Conservation (phyloP, 345 rosid genomes). For the Citrus australasica region DNA sequence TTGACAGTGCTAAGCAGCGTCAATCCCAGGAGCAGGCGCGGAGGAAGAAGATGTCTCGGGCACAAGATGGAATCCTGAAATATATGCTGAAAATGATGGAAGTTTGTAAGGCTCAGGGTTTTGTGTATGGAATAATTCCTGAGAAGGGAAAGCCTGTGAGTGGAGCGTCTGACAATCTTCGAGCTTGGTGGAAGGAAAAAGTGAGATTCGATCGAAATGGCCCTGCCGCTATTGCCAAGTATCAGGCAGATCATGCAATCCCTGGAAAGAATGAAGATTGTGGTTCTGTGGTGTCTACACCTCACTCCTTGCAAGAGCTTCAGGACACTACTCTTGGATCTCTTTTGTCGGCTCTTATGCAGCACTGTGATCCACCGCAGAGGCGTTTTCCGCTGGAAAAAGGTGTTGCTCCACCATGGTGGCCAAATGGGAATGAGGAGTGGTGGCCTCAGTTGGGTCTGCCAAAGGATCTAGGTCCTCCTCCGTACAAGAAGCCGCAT, state of each 20-base stretch:
- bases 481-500: slow-evolving; percentile 85
- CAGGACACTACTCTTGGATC: slow-evolving; percentile 89
- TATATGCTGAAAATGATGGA: slow-evolving; percentile 93
- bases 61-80: slow-evolving; percentile 78
- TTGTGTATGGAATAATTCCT: slow-evolving; percentile 80
- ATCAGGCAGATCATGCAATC: slow-evolving; percentile 45
- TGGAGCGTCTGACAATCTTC: slow-evolving; percentile 89
- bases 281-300: slow-evolving; percentile 32
- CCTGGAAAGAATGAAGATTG: slow-evolving; percentile 41
- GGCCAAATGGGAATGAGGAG: slow-evolving; percentile 74
- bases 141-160: slow-evolving; percentile 88
- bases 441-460: slow-evolving; percentile 78
- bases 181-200: slow-evolving; percentile 93
- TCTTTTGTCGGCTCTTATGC: slow-evolving; percentile 77
- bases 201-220: slow-evolving; percentile 82
- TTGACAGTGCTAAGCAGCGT: slow-evolving; percentile 46
- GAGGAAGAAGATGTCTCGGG: slow-evolving; percentile 88
- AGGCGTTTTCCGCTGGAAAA: slow-evolving; percentile 82
- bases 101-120: slow-evolving; percentile 85
- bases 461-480: slow-evolving; percentile 59
- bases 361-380: slow-evolving; percentile 83
- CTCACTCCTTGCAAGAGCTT: slow-evolving; percentile 65
- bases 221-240: slow-evolving; percentile 75
- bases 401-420: slow-evolving; percentile 85
- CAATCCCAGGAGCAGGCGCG: slow-evolving; percentile 81